These are phyloP conservation scores for Phycomyces nitens DNA, from an alignment of 192 early-diverging fungal genomes.

Conservation along the genomic window DNA sequence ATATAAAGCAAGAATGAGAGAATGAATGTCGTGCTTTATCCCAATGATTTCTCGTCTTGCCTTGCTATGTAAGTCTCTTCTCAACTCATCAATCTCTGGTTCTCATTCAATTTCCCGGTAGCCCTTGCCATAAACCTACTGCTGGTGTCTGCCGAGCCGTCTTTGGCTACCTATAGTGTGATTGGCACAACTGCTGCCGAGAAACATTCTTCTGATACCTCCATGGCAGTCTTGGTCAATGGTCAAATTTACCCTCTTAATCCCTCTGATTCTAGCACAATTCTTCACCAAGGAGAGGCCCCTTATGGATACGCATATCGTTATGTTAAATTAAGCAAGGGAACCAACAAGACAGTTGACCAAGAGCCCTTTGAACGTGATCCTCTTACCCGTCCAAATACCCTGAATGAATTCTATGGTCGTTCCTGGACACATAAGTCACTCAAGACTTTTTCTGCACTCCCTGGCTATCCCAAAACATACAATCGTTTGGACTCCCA, in stretches of 20 bases:
- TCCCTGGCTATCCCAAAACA: not conserved
- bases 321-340: slow-evolving; percentile 10
- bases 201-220: not conserved
- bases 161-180: slow-evolving; percentile 3
- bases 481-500: slow-evolving; percentile 1
- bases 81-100: not conserved
- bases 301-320: slow-evolving; percentile 10
- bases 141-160: not conserved
- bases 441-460: not conserved
- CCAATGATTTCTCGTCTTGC: no score
- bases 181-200: not conserved
- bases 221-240: slow-evolving; percentile 1
- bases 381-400: not conserved
- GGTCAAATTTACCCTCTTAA: not conserved
- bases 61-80: no score
- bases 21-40: no score
- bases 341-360: slow-evolving; percentile 1
- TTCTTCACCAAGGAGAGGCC: slow-evolving; percentile 15
- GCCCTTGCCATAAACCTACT: not conserved
- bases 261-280: not conserved
- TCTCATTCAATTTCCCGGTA: not conserved
- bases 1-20: no score
- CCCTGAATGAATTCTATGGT: slow-evolving; percentile 24
- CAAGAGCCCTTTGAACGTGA: slow-evolving; percentile 18
- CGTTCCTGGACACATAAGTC: slow-evolving; percentile 14